Evolutionary conservation across 2,329 filamentous ascomycete genomes (phyloP).

Genomic region (Monascus ruber): DNA sequence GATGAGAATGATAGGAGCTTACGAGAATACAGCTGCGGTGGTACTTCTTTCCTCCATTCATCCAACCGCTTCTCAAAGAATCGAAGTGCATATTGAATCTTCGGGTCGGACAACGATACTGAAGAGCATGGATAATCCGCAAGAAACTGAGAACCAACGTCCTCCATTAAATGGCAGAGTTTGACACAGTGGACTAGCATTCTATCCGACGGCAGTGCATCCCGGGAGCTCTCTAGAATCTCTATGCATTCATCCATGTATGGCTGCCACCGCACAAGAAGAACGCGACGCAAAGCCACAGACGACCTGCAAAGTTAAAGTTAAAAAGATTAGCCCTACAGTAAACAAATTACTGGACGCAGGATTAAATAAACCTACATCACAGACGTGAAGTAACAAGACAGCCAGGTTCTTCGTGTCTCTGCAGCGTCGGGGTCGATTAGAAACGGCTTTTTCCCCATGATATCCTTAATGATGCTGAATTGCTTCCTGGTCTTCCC

Average conservation of each 20-base stretch:
- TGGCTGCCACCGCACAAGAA: constrained; percentile 49
- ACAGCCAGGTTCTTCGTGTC: constrained; percentile 47
- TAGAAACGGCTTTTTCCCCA: constrained; percentile 24
- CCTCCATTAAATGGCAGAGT: constrained; percentile 54
- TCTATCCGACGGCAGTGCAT: constrained; percentile 46
- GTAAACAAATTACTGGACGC: background rate
- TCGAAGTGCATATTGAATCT: constrained; percentile 53
- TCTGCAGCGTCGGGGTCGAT: constrained; percentile 44
- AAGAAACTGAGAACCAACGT: constrained; percentile 54
- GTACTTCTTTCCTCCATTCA: constrained; percentile 46
- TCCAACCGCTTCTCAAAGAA: constrained; percentile 55
- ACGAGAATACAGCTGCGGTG: constrained; percentile 45
- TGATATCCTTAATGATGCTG: constrained; percentile 27
- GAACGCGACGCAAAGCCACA: constrained; percentile 47
- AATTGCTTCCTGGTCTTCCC: constrained; percentile 22
- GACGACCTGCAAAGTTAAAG: constrained; percentile 34
- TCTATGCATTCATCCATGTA: constrained; percentile 54
- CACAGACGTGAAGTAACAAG: constrained; percentile 51
- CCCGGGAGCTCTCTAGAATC: constrained; percentile 44
- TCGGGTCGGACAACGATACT: constrained; percentile 47
- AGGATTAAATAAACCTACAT: constrained; percentile 27
- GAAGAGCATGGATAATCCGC: constrained; percentile 51
- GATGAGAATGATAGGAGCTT: constrained; percentile 20
- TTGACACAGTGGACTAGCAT: constrained; percentile 47
- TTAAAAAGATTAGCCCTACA: background rate